phyloP scores from a whole-genome alignment of 116 monocot genomes.

The Zostera marina region DNA sequence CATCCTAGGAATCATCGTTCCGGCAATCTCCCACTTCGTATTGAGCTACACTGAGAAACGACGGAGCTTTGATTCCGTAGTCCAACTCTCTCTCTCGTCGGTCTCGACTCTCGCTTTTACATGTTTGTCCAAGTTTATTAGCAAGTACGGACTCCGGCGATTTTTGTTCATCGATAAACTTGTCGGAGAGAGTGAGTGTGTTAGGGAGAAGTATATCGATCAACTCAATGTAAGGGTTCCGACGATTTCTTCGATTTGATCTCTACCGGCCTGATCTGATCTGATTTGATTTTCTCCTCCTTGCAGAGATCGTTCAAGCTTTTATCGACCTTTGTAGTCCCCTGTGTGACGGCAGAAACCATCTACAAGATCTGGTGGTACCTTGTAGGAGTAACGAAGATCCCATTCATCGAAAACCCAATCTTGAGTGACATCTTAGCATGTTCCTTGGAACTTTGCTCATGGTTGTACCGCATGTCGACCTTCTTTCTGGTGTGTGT shows the following conservation, averaged over 20 bases:
- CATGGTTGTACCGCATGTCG: constrained; percentile 54
- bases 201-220: constrained; percentile 28
- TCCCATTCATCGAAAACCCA: too few species aligned
- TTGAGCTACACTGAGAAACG: constrained; percentile 9
- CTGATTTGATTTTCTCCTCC: too few species aligned
- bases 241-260: background rate
- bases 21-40: background rate
- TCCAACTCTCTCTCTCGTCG: constrained; percentile 38
- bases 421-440: too few species aligned
- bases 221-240: constrained; percentile 25
- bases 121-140: constrained; percentile 33
- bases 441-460: background rate
- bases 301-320: too few species aligned
- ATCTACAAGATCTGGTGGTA: too few species aligned
- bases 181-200: constrained; percentile 35
- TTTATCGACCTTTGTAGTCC: too few species aligned
- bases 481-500: constrained; percentile 47
- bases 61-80: constrained; percentile 30
- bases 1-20: background rate
- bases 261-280: too few species aligned
- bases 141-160: constrained; percentile 42
- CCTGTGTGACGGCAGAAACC: too few species aligned
- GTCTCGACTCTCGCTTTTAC: constrained; percentile 33
- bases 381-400: too few species aligned
- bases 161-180: constrained; percentile 55